Conservation (phyloP, 495 filamentous ascomycete genomes). For the Astrocystis sublimbata region DNA sequence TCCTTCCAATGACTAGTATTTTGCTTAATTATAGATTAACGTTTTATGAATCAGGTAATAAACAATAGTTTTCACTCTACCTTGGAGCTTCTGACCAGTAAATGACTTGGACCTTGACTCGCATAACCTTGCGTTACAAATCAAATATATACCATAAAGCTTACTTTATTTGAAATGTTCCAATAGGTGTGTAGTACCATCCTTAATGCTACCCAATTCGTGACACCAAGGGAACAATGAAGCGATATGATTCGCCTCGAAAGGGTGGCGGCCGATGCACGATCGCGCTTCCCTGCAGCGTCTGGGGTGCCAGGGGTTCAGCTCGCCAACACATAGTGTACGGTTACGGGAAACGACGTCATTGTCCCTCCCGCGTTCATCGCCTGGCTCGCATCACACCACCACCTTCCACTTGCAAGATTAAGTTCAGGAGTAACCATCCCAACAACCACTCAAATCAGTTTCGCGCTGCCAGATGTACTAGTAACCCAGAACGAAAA, state of each 20-base stretch:
- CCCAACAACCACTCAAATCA: not conserved
- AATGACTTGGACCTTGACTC: too few relatives aligned
- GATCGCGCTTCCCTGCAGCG: not conserved
- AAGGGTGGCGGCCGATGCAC: not conserved
- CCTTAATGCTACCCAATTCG: too few relatives aligned
- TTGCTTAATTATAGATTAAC: too few relatives aligned
- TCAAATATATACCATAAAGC: too few relatives aligned
- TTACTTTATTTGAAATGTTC: not conserved
- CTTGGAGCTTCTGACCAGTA: too few relatives aligned
- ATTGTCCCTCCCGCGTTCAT: not conserved
- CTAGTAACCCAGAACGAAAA: not conserved
- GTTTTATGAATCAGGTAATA: too few relatives aligned
- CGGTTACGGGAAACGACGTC: constrained; percentile 18
- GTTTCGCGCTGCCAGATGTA: not conserved
- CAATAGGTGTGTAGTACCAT: too few relatives aligned
- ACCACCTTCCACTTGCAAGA: not conserved
- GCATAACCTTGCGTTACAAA: too few relatives aligned
- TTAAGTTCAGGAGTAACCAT: not conserved
- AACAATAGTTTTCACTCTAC: too few relatives aligned
- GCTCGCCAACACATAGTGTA: not conserved
- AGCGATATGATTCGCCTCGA: constrained; percentile 1
- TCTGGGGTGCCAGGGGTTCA: not conserved
- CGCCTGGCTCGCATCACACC: not conserved
- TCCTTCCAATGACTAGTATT: too few relatives aligned
- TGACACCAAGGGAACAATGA: not conserved